Conservation (phyloP, 2,329 filamentous ascomycete genomes). For the Cladorrhinum sp. region DNA sequence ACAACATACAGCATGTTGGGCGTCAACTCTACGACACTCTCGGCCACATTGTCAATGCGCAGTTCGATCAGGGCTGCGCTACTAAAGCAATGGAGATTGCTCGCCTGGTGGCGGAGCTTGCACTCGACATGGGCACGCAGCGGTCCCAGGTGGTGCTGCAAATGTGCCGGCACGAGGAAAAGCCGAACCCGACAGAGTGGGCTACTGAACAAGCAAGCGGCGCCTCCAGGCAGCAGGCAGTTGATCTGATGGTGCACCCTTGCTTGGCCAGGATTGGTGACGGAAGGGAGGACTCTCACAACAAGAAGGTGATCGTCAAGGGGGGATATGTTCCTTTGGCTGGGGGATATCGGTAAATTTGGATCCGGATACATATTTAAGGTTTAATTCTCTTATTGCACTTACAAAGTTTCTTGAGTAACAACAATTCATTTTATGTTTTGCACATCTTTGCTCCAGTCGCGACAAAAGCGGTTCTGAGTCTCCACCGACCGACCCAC, state of each 20-base stretch:
- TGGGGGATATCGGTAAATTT: not conserved
- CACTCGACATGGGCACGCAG: conserved; percentile 10
- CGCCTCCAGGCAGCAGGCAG: not conserved
- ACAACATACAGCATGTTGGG: not conserved
- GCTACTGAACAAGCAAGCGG: not conserved
- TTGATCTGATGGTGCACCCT: conserved; percentile 9
- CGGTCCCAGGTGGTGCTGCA: conserved; percentile 2
- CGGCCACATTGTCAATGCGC: not conserved
- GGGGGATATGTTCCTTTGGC: conserved; percentile 4
- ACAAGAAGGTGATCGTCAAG: conserved; percentile 7
- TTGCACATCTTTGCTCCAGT: too few relatives aligned
- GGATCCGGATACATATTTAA: too few relatives aligned
- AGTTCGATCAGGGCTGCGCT: not conserved
- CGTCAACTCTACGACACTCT: not conserved
- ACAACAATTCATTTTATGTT: too few relatives aligned
- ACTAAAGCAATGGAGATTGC: not conserved
- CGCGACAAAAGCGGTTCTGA: too few relatives aligned
- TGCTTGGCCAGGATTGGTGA: conserved; percentile 9
- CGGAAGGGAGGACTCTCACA: conserved; percentile 5
- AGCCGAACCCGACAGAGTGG: not conserved
- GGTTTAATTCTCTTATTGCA: too few relatives aligned
- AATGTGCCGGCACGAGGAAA: not conserved
- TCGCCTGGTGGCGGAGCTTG: not conserved
- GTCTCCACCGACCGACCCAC: too few relatives aligned
- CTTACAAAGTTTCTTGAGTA: too few relatives aligned